phyloP scores from a whole-genome alignment of 495 filamentous ascomycete genomes.

The Jackrogersella multiformis region DNA sequence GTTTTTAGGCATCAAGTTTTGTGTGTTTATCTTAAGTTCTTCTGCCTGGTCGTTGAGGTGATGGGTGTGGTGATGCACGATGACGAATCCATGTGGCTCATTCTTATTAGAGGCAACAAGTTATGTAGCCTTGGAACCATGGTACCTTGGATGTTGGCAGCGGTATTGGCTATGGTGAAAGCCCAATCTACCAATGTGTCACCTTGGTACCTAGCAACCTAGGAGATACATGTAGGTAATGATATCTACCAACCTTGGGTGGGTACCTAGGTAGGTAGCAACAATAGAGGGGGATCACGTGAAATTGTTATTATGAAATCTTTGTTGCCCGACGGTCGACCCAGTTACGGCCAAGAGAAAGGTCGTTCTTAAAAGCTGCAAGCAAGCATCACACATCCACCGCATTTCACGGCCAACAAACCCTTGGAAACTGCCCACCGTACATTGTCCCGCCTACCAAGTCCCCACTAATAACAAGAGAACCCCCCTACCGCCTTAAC shows the following conservation, averaged over 20 bases:
- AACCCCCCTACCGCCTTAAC: neutral
- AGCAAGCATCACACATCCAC: conserved; percentile 16
- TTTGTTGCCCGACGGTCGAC: conserved; percentile 30
- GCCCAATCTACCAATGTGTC: too few species aligned
- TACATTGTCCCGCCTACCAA: conserved; percentile 4
- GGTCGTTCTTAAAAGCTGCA: neutral
- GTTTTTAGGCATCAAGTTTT: conserved; percentile 32
- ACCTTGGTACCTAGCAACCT: too few species aligned
- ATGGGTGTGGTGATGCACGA: conserved; percentile 24
- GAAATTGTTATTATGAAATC: neutral
- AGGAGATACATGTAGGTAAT: too few species aligned
- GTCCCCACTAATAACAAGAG: conserved; percentile 17
- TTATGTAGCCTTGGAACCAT: too few species aligned
- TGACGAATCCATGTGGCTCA: conserved; percentile 40
- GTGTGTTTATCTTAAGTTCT: conserved; percentile 13
- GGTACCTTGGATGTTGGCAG: neutral
- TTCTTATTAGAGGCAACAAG: conserved; percentile 20
- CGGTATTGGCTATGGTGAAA: conserved; percentile 2
- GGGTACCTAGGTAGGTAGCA: neutral
- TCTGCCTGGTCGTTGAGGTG: conserved; percentile 31
- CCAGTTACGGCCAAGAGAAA: conserved; percentile 38
- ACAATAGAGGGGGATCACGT: conserved; percentile 26
- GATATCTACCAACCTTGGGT: neutral
- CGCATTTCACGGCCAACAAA: conserved; percentile 31
- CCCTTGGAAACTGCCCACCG: conserved; percentile 16